phyloP scores from a whole-genome alignment of 345 rosid species.

The Melastoma malabathricum region DNA sequence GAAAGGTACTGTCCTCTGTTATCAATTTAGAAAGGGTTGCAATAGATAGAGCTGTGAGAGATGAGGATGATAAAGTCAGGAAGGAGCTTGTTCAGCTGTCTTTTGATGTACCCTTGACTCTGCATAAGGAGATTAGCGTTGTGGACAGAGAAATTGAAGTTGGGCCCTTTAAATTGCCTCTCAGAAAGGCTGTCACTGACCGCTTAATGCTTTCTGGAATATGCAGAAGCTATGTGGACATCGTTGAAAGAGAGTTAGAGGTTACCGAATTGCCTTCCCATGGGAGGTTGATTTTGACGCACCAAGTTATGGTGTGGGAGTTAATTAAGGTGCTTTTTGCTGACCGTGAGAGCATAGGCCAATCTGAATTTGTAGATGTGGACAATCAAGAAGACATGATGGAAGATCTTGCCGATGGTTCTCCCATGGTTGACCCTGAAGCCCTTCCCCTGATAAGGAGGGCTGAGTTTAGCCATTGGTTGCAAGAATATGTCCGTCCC shows the following conservation, averaged over 20 bases:
- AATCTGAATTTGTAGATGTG: constrained; percentile 37
- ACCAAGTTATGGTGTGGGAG: constrained; percentile 97
- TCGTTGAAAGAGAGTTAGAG: constrained; percentile 73
- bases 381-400: constrained; percentile 88
- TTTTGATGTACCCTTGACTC: constrained; percentile 67
- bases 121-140: constrained; percentile 52
- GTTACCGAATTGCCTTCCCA: constrained; percentile 57
- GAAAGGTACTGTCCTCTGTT: constrained; percentile 49
- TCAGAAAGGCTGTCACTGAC: constrained; percentile 48
- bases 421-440: constrained; percentile 51
- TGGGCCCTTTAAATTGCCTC: constrained; percentile 61
- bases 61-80: constrained; percentile 48
- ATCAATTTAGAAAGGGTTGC: constrained; percentile 73
- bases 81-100: constrained; percentile 60
- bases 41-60: constrained; percentile 66
- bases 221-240: constrained; percentile 65
- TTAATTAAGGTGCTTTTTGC: constrained; percentile 83
- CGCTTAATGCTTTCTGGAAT: constrained; percentile 56
- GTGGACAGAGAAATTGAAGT: constrained; percentile 43
- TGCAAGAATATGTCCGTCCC: constrained; percentile 83
- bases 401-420: constrained; percentile 64
- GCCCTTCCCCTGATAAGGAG: constrained; percentile 80
- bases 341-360: constrained; percentile 50
- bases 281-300: constrained; percentile 59
- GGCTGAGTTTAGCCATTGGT: constrained; percentile 91